Base-by-base conservation (phyloP, 768 basidiomycete species). In the Pholiota conissans region DNA sequence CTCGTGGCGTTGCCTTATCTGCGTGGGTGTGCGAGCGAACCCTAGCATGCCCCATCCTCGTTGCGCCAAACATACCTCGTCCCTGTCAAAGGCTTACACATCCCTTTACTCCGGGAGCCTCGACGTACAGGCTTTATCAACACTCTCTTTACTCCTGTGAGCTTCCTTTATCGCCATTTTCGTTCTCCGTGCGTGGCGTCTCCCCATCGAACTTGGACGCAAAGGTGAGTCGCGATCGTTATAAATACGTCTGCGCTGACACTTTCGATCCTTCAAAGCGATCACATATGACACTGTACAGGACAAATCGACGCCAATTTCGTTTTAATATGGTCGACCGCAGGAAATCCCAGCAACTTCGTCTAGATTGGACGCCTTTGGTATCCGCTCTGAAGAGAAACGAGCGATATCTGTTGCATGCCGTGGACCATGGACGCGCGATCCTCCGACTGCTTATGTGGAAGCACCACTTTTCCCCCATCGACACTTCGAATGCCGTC, bases 401-500 rank as follows among this genome's bases (percentile, higher is more conserved):
- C n/a, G 47, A 55, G 24, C 40, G 13, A 18, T 11, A 49, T 18
- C 22, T 57, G 9, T 6, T 16, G 7, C 39, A 40, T 40, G 34
- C 46, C 3, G 26, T 47, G 3, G 32, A 47, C 22, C 24, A 61
- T 32, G 55, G 42, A 22, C 35, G 22, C 4, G 32, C 48, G 2
- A 37, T 62, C 1, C 5, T 59, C n/a, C 54, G 30, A 32, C 45
- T 30, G 42, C 24, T 48, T 5, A 29, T 62, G 24, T 59, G 61
- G 55, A 62, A 49, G 32, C 57, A 52, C 49, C 50, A 52, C 45
- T 52, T 56, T 46, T 46, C 39, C 16, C 57, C 61, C 26, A 45
- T 62, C 45, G 61, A 62, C 28, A 59, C 57, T 16, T 62, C 61
- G 10, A 58, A 59, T 28, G 50, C 46, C 14, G 50, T 56, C 18